Evolutionary conservation across 805 yeast species (phyloP).

Genomic region (Komagataella populi): DNA sequence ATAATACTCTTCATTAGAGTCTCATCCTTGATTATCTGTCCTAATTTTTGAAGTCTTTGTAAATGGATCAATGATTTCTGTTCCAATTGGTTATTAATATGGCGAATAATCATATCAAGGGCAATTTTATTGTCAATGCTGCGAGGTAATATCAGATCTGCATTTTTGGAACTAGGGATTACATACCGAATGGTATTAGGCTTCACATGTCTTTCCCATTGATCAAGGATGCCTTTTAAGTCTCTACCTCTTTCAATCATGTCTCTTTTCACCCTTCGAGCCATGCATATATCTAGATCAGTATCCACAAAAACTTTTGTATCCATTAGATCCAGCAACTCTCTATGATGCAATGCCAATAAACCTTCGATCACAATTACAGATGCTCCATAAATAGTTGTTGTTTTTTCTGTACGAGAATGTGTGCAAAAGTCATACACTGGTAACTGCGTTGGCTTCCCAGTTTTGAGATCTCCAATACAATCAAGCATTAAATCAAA

Average conservation of each 20-base stretch:
- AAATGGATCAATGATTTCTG: conserved; percentile 58
- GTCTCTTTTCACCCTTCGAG: conserved; percentile 79
- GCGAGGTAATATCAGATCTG: conserved; percentile 84
- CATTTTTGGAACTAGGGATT: conserved; percentile 60
- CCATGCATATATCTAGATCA: conserved; percentile 83
- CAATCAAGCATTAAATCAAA: conserved; percentile 55
- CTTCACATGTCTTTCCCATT: conserved; percentile 86
- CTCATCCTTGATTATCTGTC: conserved; percentile 20
- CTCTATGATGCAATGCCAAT: conserved; percentile 61
- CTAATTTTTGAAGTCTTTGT: conserved; percentile 44
- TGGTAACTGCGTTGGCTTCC: conserved; percentile 55
- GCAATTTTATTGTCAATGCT: conserved; percentile 79
- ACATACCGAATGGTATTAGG: conserved; percentile 77
- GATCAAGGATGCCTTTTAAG: conserved; percentile 65
- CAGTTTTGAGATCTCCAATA: conserved; percentile 54
- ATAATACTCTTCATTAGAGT: conserved; percentile 2
- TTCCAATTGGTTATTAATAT: conserved; percentile 58
- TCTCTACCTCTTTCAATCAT: conserved; percentile 80
- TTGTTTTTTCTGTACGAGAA: conserved; percentile 43
- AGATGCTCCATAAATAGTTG: conserved; percentile 84
- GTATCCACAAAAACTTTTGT: conserved; percentile 87
- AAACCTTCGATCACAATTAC: conserved; percentile 90
- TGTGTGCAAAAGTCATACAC: conserved; percentile 56
- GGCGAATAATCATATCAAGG: conserved; percentile 64
- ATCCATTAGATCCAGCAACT: conserved; percentile 66